These are phyloP conservation scores for Xylaria castorea DNA, from an alignment of 495 filamentous ascomycete genomes.

Conservation along the genomic window DNA sequence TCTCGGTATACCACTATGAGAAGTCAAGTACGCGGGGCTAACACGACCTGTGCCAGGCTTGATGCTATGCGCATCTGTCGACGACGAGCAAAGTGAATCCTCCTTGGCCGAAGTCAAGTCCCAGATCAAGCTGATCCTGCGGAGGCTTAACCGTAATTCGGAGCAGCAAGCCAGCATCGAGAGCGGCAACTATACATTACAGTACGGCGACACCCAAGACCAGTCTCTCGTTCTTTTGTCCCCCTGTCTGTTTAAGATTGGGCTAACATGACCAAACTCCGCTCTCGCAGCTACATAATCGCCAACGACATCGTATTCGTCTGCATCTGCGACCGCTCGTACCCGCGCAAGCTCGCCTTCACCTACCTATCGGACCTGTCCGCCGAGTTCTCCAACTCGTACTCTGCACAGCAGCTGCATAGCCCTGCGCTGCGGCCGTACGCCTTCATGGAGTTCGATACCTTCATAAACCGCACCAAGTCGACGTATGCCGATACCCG, in stretches of 20 bases:
- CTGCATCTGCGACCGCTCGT: constrained; percentile 89
- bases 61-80: constrained; percentile 92
- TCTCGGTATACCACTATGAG: neutral
- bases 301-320: constrained; percentile 83
- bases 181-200: constrained; percentile 78
- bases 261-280: constrained; percentile 3
- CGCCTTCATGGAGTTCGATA: constrained; percentile 97
- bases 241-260: neutral
- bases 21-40: constrained; percentile 10
- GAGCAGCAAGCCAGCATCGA: constrained; percentile 94
- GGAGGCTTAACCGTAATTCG: constrained; percentile 82
- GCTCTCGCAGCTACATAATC: constrained; percentile 76
- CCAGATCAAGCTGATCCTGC: constrained; percentile 88
- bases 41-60: constrained; percentile 66
- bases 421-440: constrained; percentile 82
- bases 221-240: neutral
- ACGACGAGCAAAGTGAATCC: constrained; percentile 80
- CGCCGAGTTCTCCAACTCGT: constrained; percentile 88
- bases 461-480: constrained; percentile 92
- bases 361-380: constrained; percentile 95
- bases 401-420: constrained; percentile 74
- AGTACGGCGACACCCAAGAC: constrained; percentile 60
- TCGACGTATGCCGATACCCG: constrained; percentile 93
- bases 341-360: constrained; percentile 97
- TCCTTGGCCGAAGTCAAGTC: constrained; percentile 87